Conservation (phyloP, 805 yeast species). For the Candida mattraensis region DNA sequence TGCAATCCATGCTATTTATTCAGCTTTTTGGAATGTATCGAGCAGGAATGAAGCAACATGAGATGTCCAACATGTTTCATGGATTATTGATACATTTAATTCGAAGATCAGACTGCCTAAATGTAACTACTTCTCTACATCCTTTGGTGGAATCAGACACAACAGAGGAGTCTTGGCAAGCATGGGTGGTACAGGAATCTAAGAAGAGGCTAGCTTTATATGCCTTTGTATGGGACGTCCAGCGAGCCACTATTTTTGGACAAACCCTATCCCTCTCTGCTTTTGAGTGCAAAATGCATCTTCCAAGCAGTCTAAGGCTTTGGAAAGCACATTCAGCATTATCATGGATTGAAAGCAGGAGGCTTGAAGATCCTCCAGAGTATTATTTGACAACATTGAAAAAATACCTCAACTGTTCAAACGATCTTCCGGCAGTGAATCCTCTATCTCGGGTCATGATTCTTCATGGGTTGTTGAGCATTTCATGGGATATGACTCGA, state of each 20-base stretch:
- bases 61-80: slow-evolving; percentile 10
- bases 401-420: slow-evolving; percentile 8
- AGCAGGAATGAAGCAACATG: slow-evolving; percentile 11
- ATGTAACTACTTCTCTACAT: not conserved
- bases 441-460: slow-evolving; percentile 10
- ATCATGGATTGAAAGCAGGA: slow-evolving; percentile 6
- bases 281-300: slow-evolving; percentile 11
- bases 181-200: slow-evolving; percentile 6
- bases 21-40: slow-evolving; percentile 9
- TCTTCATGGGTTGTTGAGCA: slow-evolving; percentile 11
- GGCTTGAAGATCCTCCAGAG: slow-evolving; percentile 2
- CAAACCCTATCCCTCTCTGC: slow-evolving; percentile 12
- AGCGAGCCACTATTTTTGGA: slow-evolving; percentile 12
- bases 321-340: slow-evolving; percentile 6
- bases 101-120: slow-evolving; percentile 6
- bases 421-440: slow-evolving; percentile 8
- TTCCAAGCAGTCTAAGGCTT: slow-evolving; percentile 6
- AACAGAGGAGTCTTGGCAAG: slow-evolving; percentile 2
- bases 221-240: slow-evolving; percentile 13
- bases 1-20: slow-evolving; percentile 11
- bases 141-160: not conserved
- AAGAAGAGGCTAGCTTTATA: slow-evolving; percentile 9
- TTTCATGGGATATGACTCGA: slow-evolving; percentile 12
- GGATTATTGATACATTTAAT: slow-evolving; percentile 9
- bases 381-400: slow-evolving; percentile 9